Evolutionary conservation across 495 filamentous ascomycete species (phyloP), one percentile per base, ranked within the genome.

Genomic region (Amphirosellinia nigrospora): DNA sequence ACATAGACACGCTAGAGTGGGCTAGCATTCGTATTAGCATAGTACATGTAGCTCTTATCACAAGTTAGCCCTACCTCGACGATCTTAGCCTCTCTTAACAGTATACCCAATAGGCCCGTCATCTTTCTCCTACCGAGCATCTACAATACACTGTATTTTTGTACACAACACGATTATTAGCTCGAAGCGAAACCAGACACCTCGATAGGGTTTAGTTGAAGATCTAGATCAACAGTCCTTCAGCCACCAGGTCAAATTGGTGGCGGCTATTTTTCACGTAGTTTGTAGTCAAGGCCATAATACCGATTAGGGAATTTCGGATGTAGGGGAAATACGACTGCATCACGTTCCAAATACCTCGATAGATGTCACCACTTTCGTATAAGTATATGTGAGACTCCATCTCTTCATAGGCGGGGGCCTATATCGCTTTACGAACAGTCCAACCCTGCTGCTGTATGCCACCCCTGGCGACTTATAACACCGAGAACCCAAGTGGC

Each of bases 401-500:
- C 23, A 26, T 28, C 28, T 9, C 30, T 10, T 61, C 21, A 28
- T 28, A 41, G 39, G 43, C 7, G 41, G 61, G 26, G 19, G 43
- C 32, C 39, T 45, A 6, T 36, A 23, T 64, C 43, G 19, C 28
- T 64, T 50, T 8, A 34, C n/a, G 9, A 21, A 34, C 30, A 50
- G 30, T 19, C 8, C 19, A 34, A 32, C 36, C 26, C 7, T 48
- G 6, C 41, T 45, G 43, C 1, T 28, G 50, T 53, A 53, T n/a
- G n/a, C n/a, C 13, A 68, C 43, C 66, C 55, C 66, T 60, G 32
- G 41, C 55, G 30, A 39, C 32, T 64, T 26, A 43, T 2, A 45
- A 32, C 62, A 38, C 26, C 16, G 15, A 32, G 19, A n/a, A n/a
- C 23, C 23, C 23, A 46, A 48, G 61, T 23, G 45, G 46, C 41